Base-by-base conservation (phyloP, 768 basidiomycete genomes). In the Lactarius quietus region DNA sequence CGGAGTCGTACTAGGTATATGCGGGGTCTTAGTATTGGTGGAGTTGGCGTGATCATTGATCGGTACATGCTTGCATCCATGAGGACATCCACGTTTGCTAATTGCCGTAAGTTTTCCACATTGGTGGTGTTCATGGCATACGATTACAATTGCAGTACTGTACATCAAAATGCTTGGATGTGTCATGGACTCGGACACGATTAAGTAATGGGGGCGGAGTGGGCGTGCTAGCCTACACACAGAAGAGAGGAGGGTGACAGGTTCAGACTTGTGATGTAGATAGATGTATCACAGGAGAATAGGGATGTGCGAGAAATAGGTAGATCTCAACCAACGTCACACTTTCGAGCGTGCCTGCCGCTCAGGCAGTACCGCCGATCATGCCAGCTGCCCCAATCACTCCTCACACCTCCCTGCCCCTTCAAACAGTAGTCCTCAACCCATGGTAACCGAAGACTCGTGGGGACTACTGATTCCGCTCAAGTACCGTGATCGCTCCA, bases 151-250 rank as follows among this genome's bases (percentile, higher is more conserved):
- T 36, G 48, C 31, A 6, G 57, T 66, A n/a, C n/a, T n/a, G n/a
- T n/a, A 62, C 65, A 66, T 59, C 6, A 8, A 54, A 54, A 54
- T 57, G 51, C 43, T n/a, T 61, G 58, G 28, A 57, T 58, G 65
- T 18, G 38, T 51, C 17, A 57, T 58, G 35, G 15, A 45, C 61
- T n/a, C n/a, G n/a, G n/a, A n/a, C n/a, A n/a, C 3, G 26, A 10
- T 45, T 61, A 57, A 61, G 53, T 62, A 57, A 33, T 39, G 56
- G 31, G 28, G 20, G 29, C n/a, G 61, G 28, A 26, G 28, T 39
- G 55, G 52, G 45, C 56, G 53, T 2, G 57, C 7, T 38, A 29
- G 35, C 33, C 31, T 23, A n/a, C 55, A 33, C 7, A 52, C 38
- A 56, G 35, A 38, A 43, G n/a, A 36, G 17, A 23, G 29, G 15